Conservation (phyloP, 129 eudicot genomes). For the Apium graveolens region DNA sequence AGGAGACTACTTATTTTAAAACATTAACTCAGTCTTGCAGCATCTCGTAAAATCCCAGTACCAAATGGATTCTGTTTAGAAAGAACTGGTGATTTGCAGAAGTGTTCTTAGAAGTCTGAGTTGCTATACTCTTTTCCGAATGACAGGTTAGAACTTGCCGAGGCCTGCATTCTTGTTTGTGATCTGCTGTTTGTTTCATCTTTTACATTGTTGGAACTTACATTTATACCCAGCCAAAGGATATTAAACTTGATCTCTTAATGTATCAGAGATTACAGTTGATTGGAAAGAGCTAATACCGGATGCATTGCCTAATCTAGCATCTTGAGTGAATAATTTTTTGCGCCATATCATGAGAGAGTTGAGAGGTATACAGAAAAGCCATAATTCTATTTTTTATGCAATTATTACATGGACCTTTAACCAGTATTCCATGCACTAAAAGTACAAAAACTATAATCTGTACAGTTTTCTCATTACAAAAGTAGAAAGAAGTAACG, state of each 20-base stretch:
- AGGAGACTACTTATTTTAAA: neutral
- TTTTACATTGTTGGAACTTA: neutral
- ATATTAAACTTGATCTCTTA: neutral
- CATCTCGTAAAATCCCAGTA: neutral
- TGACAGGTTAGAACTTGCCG: neutral
- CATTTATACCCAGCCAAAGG: neutral
- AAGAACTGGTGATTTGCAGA: neutral
- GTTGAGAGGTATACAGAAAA: neutral
- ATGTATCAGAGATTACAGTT: neutral
- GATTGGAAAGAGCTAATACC: neutral
- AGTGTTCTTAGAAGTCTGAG: neutral
- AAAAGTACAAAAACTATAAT: neutral
- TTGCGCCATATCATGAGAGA: neutral
- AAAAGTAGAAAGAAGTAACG: neutral
- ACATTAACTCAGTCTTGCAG: neutral
- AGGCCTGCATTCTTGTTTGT: neutral
- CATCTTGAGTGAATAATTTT: neutral
- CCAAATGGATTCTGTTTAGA: neutral
- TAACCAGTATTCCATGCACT: neutral
- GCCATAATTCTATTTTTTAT: neutral
- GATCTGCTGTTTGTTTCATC: neutral
- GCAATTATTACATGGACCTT: neutral
- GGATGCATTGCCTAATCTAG: neutral
- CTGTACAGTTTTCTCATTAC: constrained; percentile 14
- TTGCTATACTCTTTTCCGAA: neutral